These are phyloP conservation scores for Rhodotorula glutinis DNA, from an alignment of 1,284 basidiomycete genomes.

Conservation along the genomic window DNA sequence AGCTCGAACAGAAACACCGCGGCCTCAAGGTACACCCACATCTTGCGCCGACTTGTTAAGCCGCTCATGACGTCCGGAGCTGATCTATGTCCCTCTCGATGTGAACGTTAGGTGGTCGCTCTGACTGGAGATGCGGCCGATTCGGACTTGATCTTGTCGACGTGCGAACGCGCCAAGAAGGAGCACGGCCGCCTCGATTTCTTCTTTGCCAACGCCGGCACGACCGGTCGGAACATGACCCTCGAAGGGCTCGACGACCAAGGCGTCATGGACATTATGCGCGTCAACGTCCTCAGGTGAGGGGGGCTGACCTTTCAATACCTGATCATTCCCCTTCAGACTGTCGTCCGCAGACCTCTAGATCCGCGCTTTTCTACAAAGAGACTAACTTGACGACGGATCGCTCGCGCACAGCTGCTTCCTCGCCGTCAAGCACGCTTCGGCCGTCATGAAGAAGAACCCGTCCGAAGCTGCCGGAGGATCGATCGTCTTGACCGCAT, in stretches of 20 bases:
- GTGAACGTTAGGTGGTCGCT: constrained; percentile 66
- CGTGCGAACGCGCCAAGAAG: constrained; percentile 68
- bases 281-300: constrained; percentile 77
- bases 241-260: constrained; percentile 60
- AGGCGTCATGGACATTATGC: constrained; percentile 69
- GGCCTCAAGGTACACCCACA: constrained; percentile 64
- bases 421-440: constrained; percentile 82
- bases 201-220: constrained; percentile 84
- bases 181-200: constrained; percentile 85
- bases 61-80: too few relatives aligned
- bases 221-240: constrained; percentile 48
- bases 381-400: too few relatives aligned
- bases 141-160: constrained; percentile 62
- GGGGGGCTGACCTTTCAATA: too few relatives aligned
- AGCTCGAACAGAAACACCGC: constrained; percentile 66
- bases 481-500: constrained; percentile 86
- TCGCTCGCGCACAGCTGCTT: constrained; percentile 74
- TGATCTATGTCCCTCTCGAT: too few relatives aligned
- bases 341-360: too few relatives aligned
- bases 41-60: too few relatives aligned
- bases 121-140: constrained; percentile 79
- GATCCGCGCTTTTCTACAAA: too few relatives aligned
- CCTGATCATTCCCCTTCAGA: too few relatives aligned
- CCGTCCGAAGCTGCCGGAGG: constrained; percentile 62
- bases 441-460: constrained; percentile 66